Evolutionary conservation across 768 basidiomycete species (phyloP).

Genomic region (Cubamyces lactineus): DNA sequence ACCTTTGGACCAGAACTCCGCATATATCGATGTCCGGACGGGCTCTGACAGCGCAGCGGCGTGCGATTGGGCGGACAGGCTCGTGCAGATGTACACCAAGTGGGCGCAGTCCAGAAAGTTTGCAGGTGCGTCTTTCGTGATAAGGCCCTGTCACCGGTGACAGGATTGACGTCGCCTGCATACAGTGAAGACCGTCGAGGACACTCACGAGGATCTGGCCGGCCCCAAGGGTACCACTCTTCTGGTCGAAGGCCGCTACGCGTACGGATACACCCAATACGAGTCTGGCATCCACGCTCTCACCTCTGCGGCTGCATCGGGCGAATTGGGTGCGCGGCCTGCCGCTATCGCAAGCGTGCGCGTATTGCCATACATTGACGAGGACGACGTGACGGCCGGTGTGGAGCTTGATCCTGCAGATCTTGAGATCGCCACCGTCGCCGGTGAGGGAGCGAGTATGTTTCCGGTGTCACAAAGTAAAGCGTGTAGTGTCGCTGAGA

Average conservation of each 20-base stretch:
- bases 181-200: slow-evolving; percentile 23
- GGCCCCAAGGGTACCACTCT: slow-evolving; percentile 21
- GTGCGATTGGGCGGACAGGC: slow-evolving; percentile 25
- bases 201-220: slow-evolving; percentile 13
- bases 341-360: slow-evolving; percentile 25
- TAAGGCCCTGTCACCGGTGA: not conserved
- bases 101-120: slow-evolving; percentile 26
- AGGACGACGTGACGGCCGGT: not conserved
- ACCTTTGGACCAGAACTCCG: slow-evolving; percentile 24
- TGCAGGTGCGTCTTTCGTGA: slow-evolving; percentile 8
- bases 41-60: slow-evolving; percentile 22
- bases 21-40: slow-evolving; percentile 26
- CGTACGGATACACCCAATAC: slow-evolving; percentile 27
- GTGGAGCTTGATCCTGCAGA: slow-evolving; percentile 21
- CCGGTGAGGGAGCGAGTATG: slow-evolving; percentile 21
- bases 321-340: slow-evolving; percentile 7
- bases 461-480: not conserved
- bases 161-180: not conserved
- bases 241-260: slow-evolving; percentile 21
- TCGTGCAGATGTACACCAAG: slow-evolving; percentile 26
- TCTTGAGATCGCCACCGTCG: slow-evolving; percentile 21
- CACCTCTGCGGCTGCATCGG: slow-evolving; percentile 14
- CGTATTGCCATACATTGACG: slow-evolving; percentile 26
- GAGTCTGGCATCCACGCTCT: slow-evolving; percentile 27
- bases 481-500: too few relatives aligned